Evolutionary conservation across 129 eudicot species (phyloP).

Genomic region (Escallonia herrerae): DNA sequence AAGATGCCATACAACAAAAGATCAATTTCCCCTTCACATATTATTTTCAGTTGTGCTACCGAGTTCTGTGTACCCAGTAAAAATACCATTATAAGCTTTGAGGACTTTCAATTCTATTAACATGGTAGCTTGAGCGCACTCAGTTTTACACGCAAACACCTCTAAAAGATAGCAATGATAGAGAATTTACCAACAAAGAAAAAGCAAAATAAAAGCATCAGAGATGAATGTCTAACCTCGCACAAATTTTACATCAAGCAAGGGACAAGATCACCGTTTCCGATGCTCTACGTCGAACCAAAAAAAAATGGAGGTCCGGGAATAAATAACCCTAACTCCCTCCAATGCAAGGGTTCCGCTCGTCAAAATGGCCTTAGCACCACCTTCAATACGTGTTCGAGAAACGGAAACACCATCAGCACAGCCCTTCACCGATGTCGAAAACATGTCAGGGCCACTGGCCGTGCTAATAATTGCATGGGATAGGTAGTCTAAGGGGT

Average conservation of each 20-base stretch:
- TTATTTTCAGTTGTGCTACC: too few relatives aligned
- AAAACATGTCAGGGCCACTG: slow-evolving; percentile 20
- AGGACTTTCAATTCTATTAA: too few relatives aligned
- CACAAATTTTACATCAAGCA: not conserved
- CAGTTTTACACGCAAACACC: too few relatives aligned
- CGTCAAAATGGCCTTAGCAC: slow-evolving; percentile 86
- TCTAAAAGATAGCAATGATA: too few relatives aligned
- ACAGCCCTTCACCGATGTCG: slow-evolving; percentile 24
- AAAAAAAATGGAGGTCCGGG: slow-evolving; percentile 66
- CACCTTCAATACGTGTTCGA: slow-evolving; percentile 83
- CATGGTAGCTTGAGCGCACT: too few relatives aligned
- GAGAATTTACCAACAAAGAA: too few relatives aligned
- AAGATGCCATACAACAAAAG: too few relatives aligned
- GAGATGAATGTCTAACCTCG: not conserved
- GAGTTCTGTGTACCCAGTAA: too few relatives aligned
- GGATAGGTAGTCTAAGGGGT: slow-evolving; percentile 87
- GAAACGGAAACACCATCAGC: slow-evolving; percentile 69
- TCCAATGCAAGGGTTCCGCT: slow-evolving; percentile 81
- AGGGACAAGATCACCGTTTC: slow-evolving; percentile 3
- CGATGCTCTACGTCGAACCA: slow-evolving; percentile 87
- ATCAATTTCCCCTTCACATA: too few relatives aligned
- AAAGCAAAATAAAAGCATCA: not conserved
- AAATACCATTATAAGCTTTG: too few relatives aligned
- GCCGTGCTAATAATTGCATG: slow-evolving; percentile 82
- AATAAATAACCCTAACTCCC: slow-evolving; percentile 72